Base-by-base conservation (phyloP, 768 basidiomycete species). In the Boletus fagicola region DNA sequence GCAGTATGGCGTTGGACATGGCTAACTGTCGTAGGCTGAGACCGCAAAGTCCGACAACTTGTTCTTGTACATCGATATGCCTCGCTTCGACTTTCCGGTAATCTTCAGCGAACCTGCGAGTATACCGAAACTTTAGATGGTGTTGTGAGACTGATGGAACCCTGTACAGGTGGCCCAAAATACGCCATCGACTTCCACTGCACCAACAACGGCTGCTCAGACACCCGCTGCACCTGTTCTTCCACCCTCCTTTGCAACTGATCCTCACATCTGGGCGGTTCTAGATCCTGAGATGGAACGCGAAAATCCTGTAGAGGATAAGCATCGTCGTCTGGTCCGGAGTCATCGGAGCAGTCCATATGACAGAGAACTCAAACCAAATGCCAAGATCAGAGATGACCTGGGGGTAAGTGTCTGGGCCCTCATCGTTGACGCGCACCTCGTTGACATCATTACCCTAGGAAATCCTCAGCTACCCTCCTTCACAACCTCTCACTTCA, bases 301-400 rank as follows among this genome's bases (percentile, higher is more conserved):
- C 28, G 95, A 98, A 64, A 99, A 99, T 67, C 95, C 95, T 0
- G 94, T 98, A 0, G 97, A 99, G 66, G 93, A 95, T 68, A 99
- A 99, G 68, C 94, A 98, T 67, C 83, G 97, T 33, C 83, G 94
- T 2, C 80, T 98, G 4, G 91, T 98, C 58, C 87, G 97, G 47
- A 96, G 94, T 70, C 95, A 98, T 64, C 79, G 97, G 46, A 94
- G 93, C 51, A 94, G 96, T 46, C 93, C 95, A 0, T 88, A 97
- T 51, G 96, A 98, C 67, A 77, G 94, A 51, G 97, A 98, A 67
- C 78, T 99, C 53, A 99, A 99, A 65, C 97, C 97, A 0, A 96
- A 98, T 66, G 94, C 96, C 2, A 93, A 93, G 71, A 90, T 95
- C 60, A 79, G 97, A 57, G 96, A 99, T 70, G 91, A 94, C 49